Evolutionary conservation across 2,329 filamentous ascomycete genomes (phyloP), one percentile per base, ranked within the genome.

Genomic region (Metarhizium sp.): DNA sequence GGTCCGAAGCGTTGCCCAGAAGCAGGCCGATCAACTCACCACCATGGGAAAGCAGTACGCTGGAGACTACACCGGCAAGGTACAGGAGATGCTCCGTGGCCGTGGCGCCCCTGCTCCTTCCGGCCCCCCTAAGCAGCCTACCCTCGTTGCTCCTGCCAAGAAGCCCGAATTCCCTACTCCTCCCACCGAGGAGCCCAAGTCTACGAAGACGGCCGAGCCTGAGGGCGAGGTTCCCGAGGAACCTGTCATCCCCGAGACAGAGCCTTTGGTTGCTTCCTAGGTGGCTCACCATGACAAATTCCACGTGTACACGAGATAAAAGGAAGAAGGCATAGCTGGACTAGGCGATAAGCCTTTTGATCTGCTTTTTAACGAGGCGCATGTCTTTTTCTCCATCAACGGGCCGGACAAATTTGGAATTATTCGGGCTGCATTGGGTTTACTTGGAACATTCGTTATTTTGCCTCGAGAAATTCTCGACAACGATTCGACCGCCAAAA

Each of bases 41-140:
- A 75, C 80, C 64, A 72, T 84, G 45, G 82, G 83, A 65, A 87
- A 86, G 77, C 79, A 85, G 68, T 85, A 86, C 64, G 77, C 85
- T 64, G 82, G 81, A 45, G 83, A 87, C 66, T 85, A 87, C 70
- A 82, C 82, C 32, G 75, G 78, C 67, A 87, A 87, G 78, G 83
- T 85, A 55, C 83, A 86, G 72, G 75, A 80, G 62, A 74, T 86
- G 67, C 76, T 87, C 61, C 76, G 78, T 57, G 77, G 78, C 62
- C 73, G 72, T 58, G 70, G 71, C 18, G 65, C 72, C 55, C 73
- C 75, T 43, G 71, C 75, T 54, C 71, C 75, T 63, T 63, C 68
- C 59, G 65, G 51, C 2, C 25, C 54, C 14, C 48, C 69, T 51
- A 62, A 74, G 53, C 73, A 73, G 63, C 61, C 72, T 14, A 60